Conservation (phyloP, 2,329 filamentous ascomycete species). For the Cladophialophora yegresii region DNA sequence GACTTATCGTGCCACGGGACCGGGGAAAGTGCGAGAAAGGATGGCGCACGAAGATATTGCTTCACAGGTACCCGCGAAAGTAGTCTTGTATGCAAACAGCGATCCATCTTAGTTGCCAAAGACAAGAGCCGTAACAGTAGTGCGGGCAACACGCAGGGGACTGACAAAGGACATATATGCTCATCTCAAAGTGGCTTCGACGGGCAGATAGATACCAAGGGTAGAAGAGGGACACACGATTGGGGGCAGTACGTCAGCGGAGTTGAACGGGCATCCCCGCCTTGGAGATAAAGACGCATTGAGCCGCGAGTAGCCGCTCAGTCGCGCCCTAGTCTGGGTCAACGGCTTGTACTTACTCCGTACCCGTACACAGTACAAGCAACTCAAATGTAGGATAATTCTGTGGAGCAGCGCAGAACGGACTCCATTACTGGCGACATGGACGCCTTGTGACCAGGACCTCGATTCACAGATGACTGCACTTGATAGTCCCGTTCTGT, state of each 20-base stretch:
- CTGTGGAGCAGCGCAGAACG: neutral
- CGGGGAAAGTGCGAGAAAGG: neutral
- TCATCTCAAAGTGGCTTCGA: neutral
- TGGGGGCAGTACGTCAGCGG: conserved; percentile 13
- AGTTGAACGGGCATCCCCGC: conserved; percentile 17
- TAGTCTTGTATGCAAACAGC: conserved; percentile 4
- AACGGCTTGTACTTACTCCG: neutral
- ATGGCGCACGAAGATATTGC: conserved; percentile 11
- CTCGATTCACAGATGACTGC: neutral
- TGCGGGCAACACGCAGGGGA: neutral
- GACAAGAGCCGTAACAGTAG: neutral
- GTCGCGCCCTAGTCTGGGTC: neutral
- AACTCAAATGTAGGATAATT: neutral
- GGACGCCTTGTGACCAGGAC: conserved; percentile 3
- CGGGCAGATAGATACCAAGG: neutral
- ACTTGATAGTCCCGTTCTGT: neutral
- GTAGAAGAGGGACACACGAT: neutral
- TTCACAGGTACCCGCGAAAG: conserved; percentile 3
- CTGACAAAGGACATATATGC: conserved; percentile 6
- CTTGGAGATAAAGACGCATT: conserved; percentile 13
- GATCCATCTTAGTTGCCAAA: conserved; percentile 17
- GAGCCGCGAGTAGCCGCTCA: conserved; percentile 11
- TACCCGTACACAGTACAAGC: too few relatives aligned
- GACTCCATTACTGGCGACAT: neutral
- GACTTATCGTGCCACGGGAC: neutral